A percentile compares a stretch with the other conserved stretches of the same genome.
Conservation (phyloP, 257 asterid species). For the Rehmannia glutinosa region DNA sequence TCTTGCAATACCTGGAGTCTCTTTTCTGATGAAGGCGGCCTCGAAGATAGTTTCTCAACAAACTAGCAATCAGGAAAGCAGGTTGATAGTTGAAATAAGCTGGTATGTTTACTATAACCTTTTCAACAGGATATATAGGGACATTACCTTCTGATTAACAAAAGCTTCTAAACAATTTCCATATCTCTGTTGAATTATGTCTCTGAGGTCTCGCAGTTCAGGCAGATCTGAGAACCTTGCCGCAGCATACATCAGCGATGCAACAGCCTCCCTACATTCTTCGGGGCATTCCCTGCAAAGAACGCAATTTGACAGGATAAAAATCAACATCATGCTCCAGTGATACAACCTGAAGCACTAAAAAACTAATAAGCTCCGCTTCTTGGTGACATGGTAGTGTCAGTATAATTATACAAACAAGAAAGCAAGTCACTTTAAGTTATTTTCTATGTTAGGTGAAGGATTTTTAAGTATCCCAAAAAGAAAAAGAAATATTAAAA, state of each 20-base stretch:
- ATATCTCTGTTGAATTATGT: conserved; percentile 70
- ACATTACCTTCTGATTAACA: conserved; percentile 77
- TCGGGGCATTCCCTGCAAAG: conserved; percentile 85
- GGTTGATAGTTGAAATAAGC: conserved; percentile 21
- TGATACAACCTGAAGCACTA: conserved; percentile 11
- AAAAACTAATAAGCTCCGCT: neutral
- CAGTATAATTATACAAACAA: neutral
- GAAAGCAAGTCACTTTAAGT: neutral
- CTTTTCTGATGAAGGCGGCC: conserved; percentile 51
- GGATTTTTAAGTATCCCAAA: neutral
- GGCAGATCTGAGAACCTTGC: conserved; percentile 98
- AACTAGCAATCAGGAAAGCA: conserved; percentile 53
- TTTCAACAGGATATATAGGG: conserved; percentile 5
- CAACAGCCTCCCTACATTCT: conserved; percentile 88
- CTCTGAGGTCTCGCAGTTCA: conserved; percentile 91
- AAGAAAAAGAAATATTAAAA: no score
- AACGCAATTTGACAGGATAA: conserved; percentile 18
- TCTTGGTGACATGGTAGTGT: neutral
- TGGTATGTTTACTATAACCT: neutral
- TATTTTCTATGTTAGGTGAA: neutral
- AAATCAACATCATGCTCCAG: conserved; percentile 9
- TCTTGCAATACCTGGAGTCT: conserved; percentile 72
- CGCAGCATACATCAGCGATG: conserved; percentile 92
- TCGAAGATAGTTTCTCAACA: conserved; percentile 70
- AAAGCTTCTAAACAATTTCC: conserved; percentile 58